A percentile compares a stretch with the other conserved stretches of the same genome.
These are phyloP conservation scores for Penicillium cosmopolitanum DNA, from an alignment of 495 filamentous ascomycete genomes.

Conservation along the genomic window DNA sequence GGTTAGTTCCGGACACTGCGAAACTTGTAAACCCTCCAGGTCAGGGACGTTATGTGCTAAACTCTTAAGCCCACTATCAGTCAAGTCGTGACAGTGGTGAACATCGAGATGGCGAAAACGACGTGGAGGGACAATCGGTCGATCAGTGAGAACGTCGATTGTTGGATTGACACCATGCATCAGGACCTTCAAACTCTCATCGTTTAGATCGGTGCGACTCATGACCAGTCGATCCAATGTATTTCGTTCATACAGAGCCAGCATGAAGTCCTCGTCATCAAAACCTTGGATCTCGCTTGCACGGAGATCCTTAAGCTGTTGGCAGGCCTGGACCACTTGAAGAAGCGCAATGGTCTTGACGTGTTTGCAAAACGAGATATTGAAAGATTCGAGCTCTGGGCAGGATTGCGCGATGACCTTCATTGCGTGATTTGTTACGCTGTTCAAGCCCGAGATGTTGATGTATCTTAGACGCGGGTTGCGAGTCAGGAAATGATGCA, in stretches of 20 bases:
- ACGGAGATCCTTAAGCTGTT: conserved; percentile 74
- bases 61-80: conserved; percentile 66
- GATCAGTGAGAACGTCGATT: conserved; percentile 75
- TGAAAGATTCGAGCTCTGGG: conserved; percentile 76
- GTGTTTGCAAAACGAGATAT: conserved; percentile 89
- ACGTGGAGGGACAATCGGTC: conserved; percentile 76
- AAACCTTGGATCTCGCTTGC: conserved; percentile 84
- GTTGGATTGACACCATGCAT: conserved; percentile 73
- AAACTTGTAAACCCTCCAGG: conserved; percentile 80
- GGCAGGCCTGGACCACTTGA: conserved; percentile 72
- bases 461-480: conserved; percentile 79
- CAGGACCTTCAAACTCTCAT: conserved; percentile 70
- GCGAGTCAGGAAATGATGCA: conserved; percentile 78
- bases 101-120: conserved; percentile 84
- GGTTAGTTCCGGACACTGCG: conserved; percentile 68
- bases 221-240: conserved; percentile 79
- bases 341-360: conserved; percentile 82
- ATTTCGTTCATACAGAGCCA: conserved; percentile 77
- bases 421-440: conserved; percentile 83
- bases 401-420: conserved; percentile 86
- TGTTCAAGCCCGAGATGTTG: conserved; percentile 79
- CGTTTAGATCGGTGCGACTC: conserved; percentile 75
- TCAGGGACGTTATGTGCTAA: conserved; percentile 76
- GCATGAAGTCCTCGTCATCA: conserved; percentile 67
- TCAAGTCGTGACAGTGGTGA: conserved; percentile 73